Conservation (phyloP, 169 alveolate genomes). For the Plasmodium gallinaceum region DNA sequence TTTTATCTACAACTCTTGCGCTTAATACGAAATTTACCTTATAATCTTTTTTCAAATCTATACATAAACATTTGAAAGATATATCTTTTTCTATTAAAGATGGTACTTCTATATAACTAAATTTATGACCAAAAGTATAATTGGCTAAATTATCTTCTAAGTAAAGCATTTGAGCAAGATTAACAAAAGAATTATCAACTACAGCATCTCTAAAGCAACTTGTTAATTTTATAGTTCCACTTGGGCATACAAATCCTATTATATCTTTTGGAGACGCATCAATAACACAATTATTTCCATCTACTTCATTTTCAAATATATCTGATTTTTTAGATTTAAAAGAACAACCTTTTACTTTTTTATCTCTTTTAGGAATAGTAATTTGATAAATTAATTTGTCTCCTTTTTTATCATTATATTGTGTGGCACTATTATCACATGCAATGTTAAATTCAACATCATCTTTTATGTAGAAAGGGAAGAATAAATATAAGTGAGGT, state of each 20-base stretch:
- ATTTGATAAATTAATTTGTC: constrained; percentile 2
- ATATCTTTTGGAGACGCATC: constrained; percentile 50
- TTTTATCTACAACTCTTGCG: background rate
- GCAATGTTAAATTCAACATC: constrained; percentile 12
- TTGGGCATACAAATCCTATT: constrained; percentile 65
- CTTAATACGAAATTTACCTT: constrained; percentile 11
- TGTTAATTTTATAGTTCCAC: constrained; percentile 33
- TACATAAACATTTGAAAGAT: constrained; percentile 55
- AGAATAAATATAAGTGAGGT: constrained; percentile 36
- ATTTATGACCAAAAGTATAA: constrained; percentile 22
- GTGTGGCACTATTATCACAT: constrained; percentile 44
- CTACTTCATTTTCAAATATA: background rate
- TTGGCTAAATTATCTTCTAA: constrained; percentile 16
- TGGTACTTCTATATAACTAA: constrained; percentile 53
- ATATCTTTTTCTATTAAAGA: background rate
- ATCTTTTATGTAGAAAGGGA: constrained; percentile 37
- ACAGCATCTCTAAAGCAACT: constrained; percentile 53
- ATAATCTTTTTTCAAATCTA: constrained; percentile 24
- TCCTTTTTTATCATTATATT: constrained; percentile 16
- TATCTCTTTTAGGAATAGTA: constrained; percentile 26
- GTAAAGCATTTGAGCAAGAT: background rate
- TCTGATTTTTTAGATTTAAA: constrained; percentile 1
- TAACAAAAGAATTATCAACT: constrained; percentile 7
- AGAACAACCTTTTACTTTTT: constrained; percentile 55
- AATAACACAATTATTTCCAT: constrained; percentile 18